A percentile compares a stretch with the other conserved stretches of the same genome.
Evolutionary conservation across 2,329 filamentous ascomycete genomes (phyloP).

Genomic region (Geoglossum cookeanum): DNA sequence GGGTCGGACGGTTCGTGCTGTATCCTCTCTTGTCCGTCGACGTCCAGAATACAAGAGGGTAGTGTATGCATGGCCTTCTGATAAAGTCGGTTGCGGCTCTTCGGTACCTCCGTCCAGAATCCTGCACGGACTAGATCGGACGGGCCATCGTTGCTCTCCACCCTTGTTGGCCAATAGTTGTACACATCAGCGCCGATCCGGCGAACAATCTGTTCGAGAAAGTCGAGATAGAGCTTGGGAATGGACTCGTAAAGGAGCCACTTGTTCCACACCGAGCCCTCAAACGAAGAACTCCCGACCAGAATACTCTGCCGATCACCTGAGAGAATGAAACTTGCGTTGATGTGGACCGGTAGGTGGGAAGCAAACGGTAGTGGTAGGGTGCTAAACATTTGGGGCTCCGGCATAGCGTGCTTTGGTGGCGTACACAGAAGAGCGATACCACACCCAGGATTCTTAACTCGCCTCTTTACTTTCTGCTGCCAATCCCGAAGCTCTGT

Average conservation of each 20-base stretch:
- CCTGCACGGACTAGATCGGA: slow-evolving; percentile 7
- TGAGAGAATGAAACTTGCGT: slow-evolving; percentile 15
- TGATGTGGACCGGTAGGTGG: slow-evolving; percentile 14
- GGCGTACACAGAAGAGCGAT: background rate
- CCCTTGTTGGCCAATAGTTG: slow-evolving; percentile 11
- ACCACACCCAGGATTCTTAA: background rate
- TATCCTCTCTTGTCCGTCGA: background rate
- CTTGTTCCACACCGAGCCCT: slow-evolving; percentile 11
- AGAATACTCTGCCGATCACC: slow-evolving; percentile 14
- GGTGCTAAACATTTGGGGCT: slow-evolving; percentile 9
- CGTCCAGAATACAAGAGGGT: too few species aligned
- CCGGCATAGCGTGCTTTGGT: slow-evolving; percentile 6
- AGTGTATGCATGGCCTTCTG: slow-evolving; percentile 1
- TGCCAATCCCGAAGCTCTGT: background rate
- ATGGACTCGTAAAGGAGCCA: slow-evolving; percentile 11
- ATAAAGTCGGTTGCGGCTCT: slow-evolving; percentile 8
- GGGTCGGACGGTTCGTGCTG: background rate
- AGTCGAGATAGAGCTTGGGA: slow-evolving; percentile 12
- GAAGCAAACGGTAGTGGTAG: slow-evolving; percentile 8
- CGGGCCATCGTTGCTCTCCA: slow-evolving; percentile 4
- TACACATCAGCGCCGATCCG: slow-evolving; percentile 5
- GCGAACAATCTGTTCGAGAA: slow-evolving; percentile 10
- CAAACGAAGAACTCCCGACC: too few species aligned
- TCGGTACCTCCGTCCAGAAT: slow-evolving; percentile 11
- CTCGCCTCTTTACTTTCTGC: background rate